phyloP scores from a whole-genome alignment of 306 rosid species.

The Glycine soja region DNA sequence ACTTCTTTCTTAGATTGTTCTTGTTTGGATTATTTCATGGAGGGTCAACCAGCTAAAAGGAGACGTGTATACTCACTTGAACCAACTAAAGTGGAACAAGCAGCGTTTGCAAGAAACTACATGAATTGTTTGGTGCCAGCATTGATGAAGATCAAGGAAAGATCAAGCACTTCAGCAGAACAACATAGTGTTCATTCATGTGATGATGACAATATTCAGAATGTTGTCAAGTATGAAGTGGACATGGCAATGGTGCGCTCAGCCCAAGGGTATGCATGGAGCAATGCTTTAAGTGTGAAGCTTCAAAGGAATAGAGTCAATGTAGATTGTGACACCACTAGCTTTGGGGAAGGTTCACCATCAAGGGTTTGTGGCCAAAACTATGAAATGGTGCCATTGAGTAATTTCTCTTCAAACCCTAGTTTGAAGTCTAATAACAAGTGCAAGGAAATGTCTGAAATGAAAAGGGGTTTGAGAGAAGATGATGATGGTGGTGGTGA shows the following conservation, averaged over 20 bases:
- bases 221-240: slow-evolving; percentile 63
- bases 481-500: neutral
- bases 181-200: neutral
- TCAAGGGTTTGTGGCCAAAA: slow-evolving; percentile 13
- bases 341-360: slow-evolving; percentile 9
- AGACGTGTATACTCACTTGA: slow-evolving; percentile 60
- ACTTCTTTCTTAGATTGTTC: neutral
- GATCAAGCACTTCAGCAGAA: neutral
- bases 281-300: slow-evolving; percentile 59
- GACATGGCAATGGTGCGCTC: slow-evolving; percentile 80
- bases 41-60: slow-evolving; percentile 54
- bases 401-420: slow-evolving; percentile 5
- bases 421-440: slow-evolving; percentile 9
- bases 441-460: neutral
- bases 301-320: slow-evolving; percentile 46
- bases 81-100: slow-evolving; percentile 51
- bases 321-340: neutral
- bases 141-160: slow-evolving; percentile 56
- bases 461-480: neutral
- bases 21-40: slow-evolving; percentile 39
- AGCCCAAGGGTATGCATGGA: slow-evolving; percentile 72
- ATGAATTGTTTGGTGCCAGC: slow-evolving; percentile 60
- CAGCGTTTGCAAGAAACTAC: slow-evolving; percentile 62
- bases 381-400: slow-evolving; percentile 28
- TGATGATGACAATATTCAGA: slow-evolving; percentile 53